Percentiles rank a stretch among this genome's conserved stretches.
These are phyloP conservation scores for Quercus berberidifolia DNA, from an alignment of 306 rosid species.

Conservation along the genomic window DNA sequence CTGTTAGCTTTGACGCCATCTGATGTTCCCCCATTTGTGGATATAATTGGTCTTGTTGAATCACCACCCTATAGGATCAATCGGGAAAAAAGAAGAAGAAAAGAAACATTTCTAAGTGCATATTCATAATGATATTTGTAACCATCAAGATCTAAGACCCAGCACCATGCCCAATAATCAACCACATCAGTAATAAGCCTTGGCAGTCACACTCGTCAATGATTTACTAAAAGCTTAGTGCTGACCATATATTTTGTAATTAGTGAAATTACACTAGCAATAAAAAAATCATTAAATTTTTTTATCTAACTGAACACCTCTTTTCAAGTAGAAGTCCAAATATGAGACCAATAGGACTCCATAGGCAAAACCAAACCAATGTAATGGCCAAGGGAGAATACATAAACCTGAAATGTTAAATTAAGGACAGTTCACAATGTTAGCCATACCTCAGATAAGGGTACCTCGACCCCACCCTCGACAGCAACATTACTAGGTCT, in stretches of 20 bases:
- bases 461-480: slow-evolving; percentile 61
- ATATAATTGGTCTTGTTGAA: slow-evolving; percentile 56
- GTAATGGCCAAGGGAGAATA: neutral
- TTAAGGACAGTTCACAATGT: neutral
- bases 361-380: neutral
- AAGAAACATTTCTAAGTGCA: slow-evolving; percentile 3
- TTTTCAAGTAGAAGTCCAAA: neutral
- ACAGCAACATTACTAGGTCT: slow-evolving; percentile 53
- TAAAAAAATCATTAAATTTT: neutral
- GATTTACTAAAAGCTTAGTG: neutral
- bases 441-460: slow-evolving; percentile 67
- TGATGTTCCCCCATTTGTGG: slow-evolving; percentile 50
- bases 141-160: neutral
- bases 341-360: too few relatives aligned
- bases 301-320: neutral
- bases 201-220: neutral
- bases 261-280: neutral
- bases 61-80: slow-evolving; percentile 63
- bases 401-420: neutral
- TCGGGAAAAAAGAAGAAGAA: neutral
- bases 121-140: neutral
- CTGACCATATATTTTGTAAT: neutral
- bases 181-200: neutral
- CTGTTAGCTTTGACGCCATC: slow-evolving; percentile 51
- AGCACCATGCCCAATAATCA: neutral